These are phyloP conservation scores for Fusarium palustre DNA, from an alignment of 2,329 filamentous ascomycete species.

Conservation along the genomic window DNA sequence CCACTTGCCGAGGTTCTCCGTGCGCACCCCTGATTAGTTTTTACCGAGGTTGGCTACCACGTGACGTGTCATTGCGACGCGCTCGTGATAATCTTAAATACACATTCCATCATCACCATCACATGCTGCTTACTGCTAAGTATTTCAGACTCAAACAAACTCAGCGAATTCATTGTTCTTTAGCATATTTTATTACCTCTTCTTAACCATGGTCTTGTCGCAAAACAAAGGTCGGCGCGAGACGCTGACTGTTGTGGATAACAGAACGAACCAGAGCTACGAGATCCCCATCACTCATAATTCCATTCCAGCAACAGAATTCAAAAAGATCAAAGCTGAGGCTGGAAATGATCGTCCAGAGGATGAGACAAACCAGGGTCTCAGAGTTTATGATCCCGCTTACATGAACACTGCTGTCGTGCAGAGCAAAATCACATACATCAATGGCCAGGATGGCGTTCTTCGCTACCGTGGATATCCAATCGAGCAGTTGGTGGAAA, in stretches of 20 bases:
- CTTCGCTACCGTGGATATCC: conserved; percentile 65
- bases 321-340: conserved; percentile 62
- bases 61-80: background rate
- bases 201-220: conserved; percentile 1
- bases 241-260: conserved; percentile 60
- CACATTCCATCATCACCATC: conserved; percentile 1
- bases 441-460: conserved; percentile 64
- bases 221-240: conserved; percentile 34
- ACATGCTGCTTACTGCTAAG: background rate
- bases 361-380: conserved; percentile 61
- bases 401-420: conserved; percentile 66
- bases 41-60: background rate
- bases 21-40: background rate
- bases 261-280: conserved; percentile 61
- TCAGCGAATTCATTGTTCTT: background rate
- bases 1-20: conserved; percentile 1
- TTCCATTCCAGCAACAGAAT: conserved; percentile 62
- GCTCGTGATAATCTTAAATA: conserved; percentile 2
- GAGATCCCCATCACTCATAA: conserved; percentile 63
- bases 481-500: conserved; percentile 63
- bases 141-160: background rate
- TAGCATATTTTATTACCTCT: background rate
- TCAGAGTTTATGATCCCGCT: conserved; percentile 63
- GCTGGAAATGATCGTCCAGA: conserved; percentile 54
- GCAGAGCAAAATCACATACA: conserved; percentile 63